Base-by-base conservation (phyloP, 352 stramenopile genomes). In the Globisporangium irregulare region DNA sequence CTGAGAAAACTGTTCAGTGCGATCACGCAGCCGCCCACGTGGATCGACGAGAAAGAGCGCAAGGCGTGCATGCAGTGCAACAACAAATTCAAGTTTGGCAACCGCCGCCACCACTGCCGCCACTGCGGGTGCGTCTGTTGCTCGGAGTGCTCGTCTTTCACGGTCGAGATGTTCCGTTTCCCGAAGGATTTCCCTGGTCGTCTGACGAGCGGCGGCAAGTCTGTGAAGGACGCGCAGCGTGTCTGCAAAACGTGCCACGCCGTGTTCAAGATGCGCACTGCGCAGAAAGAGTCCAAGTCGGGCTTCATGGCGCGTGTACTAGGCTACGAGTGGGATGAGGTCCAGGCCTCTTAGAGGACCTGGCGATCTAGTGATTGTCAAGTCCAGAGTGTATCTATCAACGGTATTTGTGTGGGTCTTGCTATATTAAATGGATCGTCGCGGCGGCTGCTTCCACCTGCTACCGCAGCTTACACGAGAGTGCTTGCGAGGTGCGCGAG, bases 51-150 rank as follows among this genome's bases (percentile, higher is more conserved):
- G 66, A 93, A 93, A 73, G 62, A 84, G 58, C 88, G 85, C 25
- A 73, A 76, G 20, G 69, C 64, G 29, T 96, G 89, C 67, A 95
- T 94, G 87, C 68, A 89, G 38, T 95, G 87, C 57, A 67, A 32
- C 56, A 82, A 77, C 9, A 73, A 67, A 36, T 95, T 96, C 68
- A 93, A 92, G 69, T 93, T 95, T 71, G 84, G 83, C 59, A 88
- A 74, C 50, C 82, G 87, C 15, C 86, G 84, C 50, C 87, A 95
- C 73, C 84, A 95, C 71, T 95, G 89, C 75, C 86, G 86, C 24
- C 87, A 96, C 78, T 96, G 89, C 46, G 87, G 84, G 2, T 84
- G 89, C 20, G 82, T 96, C 8, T 95, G 89, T 73, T 96, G 89
- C 64, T 90, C 82, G 4, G 86, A 94, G 51, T 96, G 89, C 73